phyloP scores from a whole-genome alignment of 164 flowering plant species.

The Vitis labrusca region DNA sequence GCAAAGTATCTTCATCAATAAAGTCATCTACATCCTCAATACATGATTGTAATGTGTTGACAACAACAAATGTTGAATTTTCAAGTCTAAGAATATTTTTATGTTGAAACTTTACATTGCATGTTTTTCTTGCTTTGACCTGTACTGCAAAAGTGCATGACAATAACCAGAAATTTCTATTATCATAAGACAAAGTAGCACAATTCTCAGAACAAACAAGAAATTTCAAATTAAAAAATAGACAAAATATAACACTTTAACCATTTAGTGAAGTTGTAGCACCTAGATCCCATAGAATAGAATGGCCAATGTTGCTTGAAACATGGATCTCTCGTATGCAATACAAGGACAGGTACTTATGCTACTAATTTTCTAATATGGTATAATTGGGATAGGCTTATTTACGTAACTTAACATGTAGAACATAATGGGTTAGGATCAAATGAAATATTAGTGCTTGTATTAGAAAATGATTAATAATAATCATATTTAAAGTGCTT shows the following conservation, averaged over 20 bases:
- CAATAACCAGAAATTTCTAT: not conserved
- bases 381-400: no score
- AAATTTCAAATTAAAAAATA: not conserved
- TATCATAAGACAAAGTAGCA: not conserved
- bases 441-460: no score
- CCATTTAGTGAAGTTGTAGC: not conserved
- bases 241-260: not conserved
- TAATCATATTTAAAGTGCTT: no score
- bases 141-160: slow-evolving; percentile 14
- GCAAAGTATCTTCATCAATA: slow-evolving; percentile 22
- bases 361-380: no score
- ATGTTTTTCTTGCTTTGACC: slow-evolving; percentile 23
- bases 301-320: not conserved
- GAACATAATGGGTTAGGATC: no score
- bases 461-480: no score
- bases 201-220: no score
- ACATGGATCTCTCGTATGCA: no score
- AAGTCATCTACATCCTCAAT: slow-evolving; percentile 19
- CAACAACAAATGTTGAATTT: slow-evolving; percentile 9
- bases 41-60: slow-evolving; percentile 10
- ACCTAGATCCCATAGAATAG: not conserved
- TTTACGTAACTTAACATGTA: no score
- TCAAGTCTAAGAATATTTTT: slow-evolving; percentile 8
- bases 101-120: slow-evolving; percentile 9
- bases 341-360: no score